Conservation (phyloP, 768 basidiomycete genomes). For the Kwoniella dejecticola region DNA sequence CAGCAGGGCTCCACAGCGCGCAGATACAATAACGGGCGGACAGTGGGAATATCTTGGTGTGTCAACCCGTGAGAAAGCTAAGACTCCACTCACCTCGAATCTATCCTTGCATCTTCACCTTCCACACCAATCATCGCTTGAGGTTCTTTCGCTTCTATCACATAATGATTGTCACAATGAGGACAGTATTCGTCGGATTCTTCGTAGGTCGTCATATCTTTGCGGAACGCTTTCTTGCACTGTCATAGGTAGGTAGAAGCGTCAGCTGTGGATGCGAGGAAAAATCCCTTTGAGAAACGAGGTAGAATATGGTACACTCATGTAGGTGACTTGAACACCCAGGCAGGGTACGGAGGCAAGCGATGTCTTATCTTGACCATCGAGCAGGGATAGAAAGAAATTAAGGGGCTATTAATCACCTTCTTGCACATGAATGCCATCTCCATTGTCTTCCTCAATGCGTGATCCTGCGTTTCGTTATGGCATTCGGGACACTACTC, state of each 20-base stretch:
- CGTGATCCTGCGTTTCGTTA: constrained; percentile 76
- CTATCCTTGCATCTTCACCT: constrained; percentile 85
- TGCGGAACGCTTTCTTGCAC: constrained; percentile 93
- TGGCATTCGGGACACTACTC: constrained; percentile 84
- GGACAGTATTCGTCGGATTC: constrained; percentile 99
- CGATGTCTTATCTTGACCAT: no score
- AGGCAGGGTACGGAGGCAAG: no score
- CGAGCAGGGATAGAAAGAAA: not conserved
- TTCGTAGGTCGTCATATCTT: constrained; percentile 88
- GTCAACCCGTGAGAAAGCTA: no score
- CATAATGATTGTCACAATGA: constrained; percentile 97
- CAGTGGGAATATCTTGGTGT: no score
- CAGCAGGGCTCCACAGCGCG: no score
- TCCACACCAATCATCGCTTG: constrained; percentile 82
- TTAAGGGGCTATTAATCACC: constrained; percentile 34
- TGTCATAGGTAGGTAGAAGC: constrained; percentile 1
- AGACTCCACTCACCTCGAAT: constrained; percentile 67
- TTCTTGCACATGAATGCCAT: constrained; percentile 84
- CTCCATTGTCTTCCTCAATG: constrained; percentile 73
- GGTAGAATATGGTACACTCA: no score
- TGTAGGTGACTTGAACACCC: no score
- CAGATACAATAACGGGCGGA: no score
- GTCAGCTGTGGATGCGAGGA: no score
- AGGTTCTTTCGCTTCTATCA: constrained; percentile 88
- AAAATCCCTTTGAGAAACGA: no score